These are phyloP conservation scores for Lactarius hengduanensis DNA, from an alignment of 768 basidiomycete genomes.

Conservation along the genomic window DNA sequence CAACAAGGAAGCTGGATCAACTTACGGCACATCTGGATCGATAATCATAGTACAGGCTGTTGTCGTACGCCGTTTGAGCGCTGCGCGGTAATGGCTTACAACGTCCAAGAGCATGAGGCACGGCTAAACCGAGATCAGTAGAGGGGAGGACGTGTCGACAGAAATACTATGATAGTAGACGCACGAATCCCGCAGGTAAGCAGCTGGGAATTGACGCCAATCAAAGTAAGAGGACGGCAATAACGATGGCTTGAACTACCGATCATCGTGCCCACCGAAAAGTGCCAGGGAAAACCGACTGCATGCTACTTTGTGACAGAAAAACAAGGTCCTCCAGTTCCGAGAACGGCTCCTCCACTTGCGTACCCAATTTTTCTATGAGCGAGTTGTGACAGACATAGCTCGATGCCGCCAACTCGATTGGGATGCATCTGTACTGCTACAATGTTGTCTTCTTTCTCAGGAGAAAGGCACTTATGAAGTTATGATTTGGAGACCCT, in stretches of 20 bases:
- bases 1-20: background rate
- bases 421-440: too few species aligned
- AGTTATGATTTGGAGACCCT: too few species aligned
- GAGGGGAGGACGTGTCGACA: background rate
- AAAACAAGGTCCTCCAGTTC: too few species aligned
- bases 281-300: too few species aligned
- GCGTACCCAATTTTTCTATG: too few species aligned
- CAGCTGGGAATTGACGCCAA: constrained; percentile 52
- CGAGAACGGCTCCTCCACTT: too few species aligned
- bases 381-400: too few species aligned
- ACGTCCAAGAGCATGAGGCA: constrained; percentile 7
- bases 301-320: too few species aligned
- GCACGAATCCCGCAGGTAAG: constrained; percentile 50
- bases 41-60: constrained; percentile 47
- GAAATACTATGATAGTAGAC: constrained; percentile 26
- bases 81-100: constrained; percentile 2
- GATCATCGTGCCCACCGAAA: background rate
- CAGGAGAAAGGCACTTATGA: too few species aligned
- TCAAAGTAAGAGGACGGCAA: constrained; percentile 42
- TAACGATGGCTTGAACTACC: constrained; percentile 34
- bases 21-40: constrained; percentile 30
- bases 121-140: background rate
- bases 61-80: background rate
- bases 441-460: too few species aligned
- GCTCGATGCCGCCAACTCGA: too few species aligned